Evolutionary conservation across 305 asterid species (phyloP), one percentile per base, ranked within the genome.

Genomic region (Salvia sclarea): DNA sequence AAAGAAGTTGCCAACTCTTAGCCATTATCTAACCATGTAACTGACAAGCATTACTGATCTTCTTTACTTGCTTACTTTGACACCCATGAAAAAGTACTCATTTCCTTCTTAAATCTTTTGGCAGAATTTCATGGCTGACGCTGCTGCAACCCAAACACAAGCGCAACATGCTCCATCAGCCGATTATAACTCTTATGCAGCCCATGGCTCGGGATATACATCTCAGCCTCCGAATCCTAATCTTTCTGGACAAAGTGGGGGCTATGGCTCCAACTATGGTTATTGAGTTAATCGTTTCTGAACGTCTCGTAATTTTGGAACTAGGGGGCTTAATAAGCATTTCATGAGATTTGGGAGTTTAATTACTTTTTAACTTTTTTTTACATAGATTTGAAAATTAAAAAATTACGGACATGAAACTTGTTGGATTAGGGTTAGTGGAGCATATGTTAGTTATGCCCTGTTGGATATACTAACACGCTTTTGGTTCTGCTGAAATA

Each of bases 211-310:
- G 9, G 82, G 58, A 22, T 87, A 85, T 56, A 58, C 85, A 3
- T 69, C 95, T 5, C 79, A 84, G 38, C 70, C 92, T 63, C 56
- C 90, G 20, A 86, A 81, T 53, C 72, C 87, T n/a, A 79, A 75
- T 38, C 79, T 81, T 69, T 64, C 79, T 8, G 90, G 90, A 44
- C 88, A 82, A 78, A 44, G 80, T 13, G 92, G 90, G 50, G 88
- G 85, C 8, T 88, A 88, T 44, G 89, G 91, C 49, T 66, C 82
- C 63, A 84, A 65, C 66, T 86, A 86, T 43, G 96, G 96, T 62
- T 88, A 86, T 66, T 88, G 80, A 82, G 73, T 59, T 64, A 24
- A 40, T 56, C 8, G 35, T 49, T 22, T 6, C 33, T 43, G 16
- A 53, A 40, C 44, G 9, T 55, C 37, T 40, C 47, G 3, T 40